Conservation (phyloP, 1,284 basidiomycete genomes). For the Rhizopogon parksii region DNA sequence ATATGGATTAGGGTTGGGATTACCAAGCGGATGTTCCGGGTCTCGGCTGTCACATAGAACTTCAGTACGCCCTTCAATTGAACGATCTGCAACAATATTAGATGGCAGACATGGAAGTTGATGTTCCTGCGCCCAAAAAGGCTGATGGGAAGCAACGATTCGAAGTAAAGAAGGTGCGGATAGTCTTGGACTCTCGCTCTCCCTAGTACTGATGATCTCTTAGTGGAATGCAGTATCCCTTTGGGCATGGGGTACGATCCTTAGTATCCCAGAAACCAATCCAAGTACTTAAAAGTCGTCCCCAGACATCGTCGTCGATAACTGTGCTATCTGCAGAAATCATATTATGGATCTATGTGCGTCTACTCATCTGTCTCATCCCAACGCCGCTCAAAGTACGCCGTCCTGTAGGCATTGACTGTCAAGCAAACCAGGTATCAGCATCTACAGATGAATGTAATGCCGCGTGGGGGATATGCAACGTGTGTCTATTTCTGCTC, state of each 20-base stretch:
- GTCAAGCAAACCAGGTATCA: slow-evolving; percentile 97
- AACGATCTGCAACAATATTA: neutral
- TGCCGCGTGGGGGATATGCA: slow-evolving; percentile 99
- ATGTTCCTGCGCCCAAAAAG: slow-evolving; percentile 39
- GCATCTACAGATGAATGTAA: slow-evolving; percentile 97
- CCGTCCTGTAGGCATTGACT: slow-evolving; percentile 81
- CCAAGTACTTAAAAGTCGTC: slow-evolving; percentile 10
- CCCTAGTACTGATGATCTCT: slow-evolving; percentile 6
- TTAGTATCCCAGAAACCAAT: neutral
- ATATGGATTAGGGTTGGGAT: too few relatives aligned
- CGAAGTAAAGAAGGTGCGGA: slow-evolving; percentile 88
- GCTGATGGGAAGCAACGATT: slow-evolving; percentile 61
- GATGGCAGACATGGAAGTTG: slow-evolving; percentile 81
- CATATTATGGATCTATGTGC: slow-evolving; percentile 98
- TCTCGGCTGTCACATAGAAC: too few relatives aligned
- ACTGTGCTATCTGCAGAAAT: slow-evolving; percentile 93
- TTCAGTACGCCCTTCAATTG: too few relatives aligned
- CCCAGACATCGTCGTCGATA: slow-evolving; percentile 90
- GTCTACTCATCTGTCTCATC: slow-evolving; percentile 23
- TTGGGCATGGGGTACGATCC: slow-evolving; percentile 87
- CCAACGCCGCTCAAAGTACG: slow-evolving; percentile 5
- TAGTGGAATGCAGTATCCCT: slow-evolving; percentile 96
- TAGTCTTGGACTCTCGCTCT: slow-evolving; percentile 5
- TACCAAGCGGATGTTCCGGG: too few relatives aligned
- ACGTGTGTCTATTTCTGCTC: slow-evolving; percentile 50